Conservation (phyloP, 1,139 yeast species). For the Diutina scorzettiae region DNA sequence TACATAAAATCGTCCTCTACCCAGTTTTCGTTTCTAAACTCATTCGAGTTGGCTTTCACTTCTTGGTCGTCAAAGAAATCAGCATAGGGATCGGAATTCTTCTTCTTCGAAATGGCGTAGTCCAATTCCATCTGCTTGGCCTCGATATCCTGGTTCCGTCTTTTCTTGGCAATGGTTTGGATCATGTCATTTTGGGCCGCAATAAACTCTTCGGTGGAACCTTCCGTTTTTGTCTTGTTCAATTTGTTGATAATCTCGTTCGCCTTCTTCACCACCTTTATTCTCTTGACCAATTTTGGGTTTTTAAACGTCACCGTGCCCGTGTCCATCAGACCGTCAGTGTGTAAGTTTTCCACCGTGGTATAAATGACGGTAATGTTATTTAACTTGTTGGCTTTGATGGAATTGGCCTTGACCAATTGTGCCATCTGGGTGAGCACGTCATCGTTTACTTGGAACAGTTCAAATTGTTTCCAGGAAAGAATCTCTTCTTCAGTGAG, state of each 20-base stretch:
- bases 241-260: constrained; percentile 55
- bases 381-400: constrained; percentile 63
- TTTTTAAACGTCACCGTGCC: constrained; percentile 73
- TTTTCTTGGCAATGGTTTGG: constrained; percentile 23
- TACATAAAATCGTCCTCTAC: constrained; percentile 49
- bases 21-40: constrained; percentile 45
- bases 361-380: constrained; percentile 64
- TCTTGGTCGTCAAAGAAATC: constrained; percentile 43
- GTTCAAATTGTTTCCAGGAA: constrained; percentile 18
- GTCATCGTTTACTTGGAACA: constrained; percentile 34
- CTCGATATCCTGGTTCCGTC: constrained; percentile 23
- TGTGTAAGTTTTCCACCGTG: constrained; percentile 62
- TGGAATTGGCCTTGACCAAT: constrained; percentile 69
- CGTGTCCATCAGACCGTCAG: constrained; percentile 67
- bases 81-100: constrained; percentile 40
- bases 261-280: constrained; percentile 45
- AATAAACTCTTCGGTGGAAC: constrained; percentile 37
- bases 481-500: constrained; percentile 33
- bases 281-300: constrained; percentile 38
- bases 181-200: constrained; percentile 29
- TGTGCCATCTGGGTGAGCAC: constrained; percentile 57
- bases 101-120: constrained; percentile 11
- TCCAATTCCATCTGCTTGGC: constrained; percentile 19
- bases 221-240: constrained; percentile 48
- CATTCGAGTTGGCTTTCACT: constrained; percentile 36